phyloP scores from a whole-genome alignment of 2,329 filamentous ascomycete species.

The Cladosporium sp. region DNA sequence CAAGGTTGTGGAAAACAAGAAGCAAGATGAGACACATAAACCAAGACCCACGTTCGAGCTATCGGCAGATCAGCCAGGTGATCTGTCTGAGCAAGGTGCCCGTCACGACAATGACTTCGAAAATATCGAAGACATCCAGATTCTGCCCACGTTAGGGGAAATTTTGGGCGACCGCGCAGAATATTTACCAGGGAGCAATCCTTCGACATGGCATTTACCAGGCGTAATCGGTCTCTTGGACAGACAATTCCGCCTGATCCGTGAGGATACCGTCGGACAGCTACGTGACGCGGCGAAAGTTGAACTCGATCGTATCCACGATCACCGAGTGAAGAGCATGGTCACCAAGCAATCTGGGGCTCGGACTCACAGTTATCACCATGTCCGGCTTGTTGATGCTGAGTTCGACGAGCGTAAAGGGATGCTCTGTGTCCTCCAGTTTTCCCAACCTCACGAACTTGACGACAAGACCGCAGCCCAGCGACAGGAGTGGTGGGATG shows the following conservation, averaged over 20 bases:
- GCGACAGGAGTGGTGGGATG: conserved; percentile 49
- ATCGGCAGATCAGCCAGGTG: conserved; percentile 26
- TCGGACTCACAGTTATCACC: conserved; percentile 37
- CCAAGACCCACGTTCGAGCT: conserved; percentile 14
- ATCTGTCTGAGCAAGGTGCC: conserved; percentile 28
- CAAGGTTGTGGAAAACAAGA: not conserved
- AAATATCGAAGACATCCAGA: conserved; percentile 44
- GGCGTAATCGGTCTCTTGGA: conserved; percentile 50
- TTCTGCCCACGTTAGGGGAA: conserved; percentile 49
- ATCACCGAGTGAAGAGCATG: conserved; percentile 15
- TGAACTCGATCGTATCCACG: conserved; percentile 34
- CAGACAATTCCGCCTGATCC: conserved; percentile 52
- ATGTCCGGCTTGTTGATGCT: conserved; percentile 30
- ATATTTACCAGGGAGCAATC: conserved; percentile 39
- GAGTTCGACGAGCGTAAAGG: conserved; percentile 39
- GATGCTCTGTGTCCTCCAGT: conserved; percentile 43
- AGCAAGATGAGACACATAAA: not conserved
- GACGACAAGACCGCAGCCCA: conserved; percentile 21
- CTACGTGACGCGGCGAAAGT: conserved; percentile 47
- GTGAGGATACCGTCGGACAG: conserved; percentile 54
- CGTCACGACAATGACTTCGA: conserved; percentile 51
- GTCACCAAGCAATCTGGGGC: conserved; percentile 3
- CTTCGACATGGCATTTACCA: conserved; percentile 36
- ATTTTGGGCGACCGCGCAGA: conserved; percentile 41
- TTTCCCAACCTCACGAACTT: conserved; percentile 41